Conservation (phyloP, 176 grass and related monocot species). For the Juncus effusus region DNA sequence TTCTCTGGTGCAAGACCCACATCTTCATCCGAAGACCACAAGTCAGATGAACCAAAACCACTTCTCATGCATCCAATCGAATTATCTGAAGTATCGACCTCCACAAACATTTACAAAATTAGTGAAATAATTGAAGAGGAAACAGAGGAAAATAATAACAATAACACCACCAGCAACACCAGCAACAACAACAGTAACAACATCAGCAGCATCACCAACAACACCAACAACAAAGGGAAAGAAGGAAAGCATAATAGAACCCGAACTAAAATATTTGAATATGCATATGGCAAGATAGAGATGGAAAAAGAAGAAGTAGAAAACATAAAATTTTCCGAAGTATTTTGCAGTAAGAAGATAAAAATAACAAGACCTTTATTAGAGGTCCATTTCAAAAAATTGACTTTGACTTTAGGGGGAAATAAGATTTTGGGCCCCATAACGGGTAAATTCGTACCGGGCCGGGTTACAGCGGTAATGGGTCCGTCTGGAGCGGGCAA, state of each 20-base stretch:
- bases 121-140: constrained; percentile 25
- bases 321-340: constrained; percentile 60
- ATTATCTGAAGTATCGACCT: constrained; percentile 39
- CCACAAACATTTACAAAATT: constrained; percentile 23
- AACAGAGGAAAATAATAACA: constrained; percentile 15
- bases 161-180: no score
- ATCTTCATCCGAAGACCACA: constrained; percentile 24
- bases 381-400: constrained; percentile 74
- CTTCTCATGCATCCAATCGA: constrained; percentile 18
- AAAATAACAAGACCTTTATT: constrained; percentile 48
- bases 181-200: no score
- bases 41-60: constrained; percentile 28
- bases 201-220: no score
- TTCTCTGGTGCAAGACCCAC: constrained; percentile 47
- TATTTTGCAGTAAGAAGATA: constrained; percentile 42
- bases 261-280: constrained; percentile 67
- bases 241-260: constrained; percentile 63
- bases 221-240: constrained; percentile 26
- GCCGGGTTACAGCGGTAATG: constrained; percentile 85
- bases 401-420: constrained; percentile 64
- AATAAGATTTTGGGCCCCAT: constrained; percentile 72
- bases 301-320: constrained; percentile 76
- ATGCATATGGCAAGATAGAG: constrained; percentile 85
- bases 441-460: constrained; percentile 66
- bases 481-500: constrained; percentile 94